These are phyloP conservation scores for Iodosphaeria phyllophila DNA, from an alignment of 2,329 filamentous ascomycete species.

Conservation along the genomic window DNA sequence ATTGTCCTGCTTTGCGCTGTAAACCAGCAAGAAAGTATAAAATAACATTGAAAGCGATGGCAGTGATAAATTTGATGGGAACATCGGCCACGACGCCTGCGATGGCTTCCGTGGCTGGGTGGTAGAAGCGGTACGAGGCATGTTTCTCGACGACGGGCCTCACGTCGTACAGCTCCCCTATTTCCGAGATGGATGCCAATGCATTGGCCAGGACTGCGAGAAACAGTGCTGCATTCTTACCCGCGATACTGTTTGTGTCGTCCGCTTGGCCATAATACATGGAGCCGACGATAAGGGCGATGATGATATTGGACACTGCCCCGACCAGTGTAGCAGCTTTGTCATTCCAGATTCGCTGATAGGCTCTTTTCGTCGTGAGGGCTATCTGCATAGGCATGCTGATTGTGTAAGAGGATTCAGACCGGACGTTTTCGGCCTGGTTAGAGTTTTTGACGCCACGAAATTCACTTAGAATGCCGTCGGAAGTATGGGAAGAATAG, in stretches of 20 bases:
- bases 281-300: constrained; percentile 42
- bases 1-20: constrained; percentile 39
- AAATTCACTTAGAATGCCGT: constrained; percentile 19
- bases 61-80: constrained; percentile 32
- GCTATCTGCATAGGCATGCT: constrained; percentile 32
- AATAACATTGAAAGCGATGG: constrained; percentile 31
- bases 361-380: constrained; percentile 30
- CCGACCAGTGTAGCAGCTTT: constrained; percentile 25
- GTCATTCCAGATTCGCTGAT: constrained; percentile 33
- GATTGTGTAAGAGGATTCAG: constrained; percentile 38
- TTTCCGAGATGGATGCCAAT: constrained; percentile 35
- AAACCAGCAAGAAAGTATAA: constrained; percentile 38
- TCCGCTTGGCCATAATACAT: constrained; percentile 35
- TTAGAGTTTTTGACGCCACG: constrained; percentile 27
- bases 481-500: constrained; percentile 21
- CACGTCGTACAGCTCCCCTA: constrained; percentile 23
- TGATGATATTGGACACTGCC: constrained; percentile 27
- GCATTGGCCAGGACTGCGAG: constrained; percentile 41
- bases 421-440: constrained; percentile 33
- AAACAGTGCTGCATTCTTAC: constrained; percentile 38
- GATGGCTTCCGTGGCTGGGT: constrained; percentile 6
- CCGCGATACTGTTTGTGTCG: constrained; percentile 30
- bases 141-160: constrained; percentile 28
- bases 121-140: constrained; percentile 17
- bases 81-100: constrained; percentile 5